Conservation (phyloP, 805 yeast species). For the Allodekkera sacchari region DNA sequence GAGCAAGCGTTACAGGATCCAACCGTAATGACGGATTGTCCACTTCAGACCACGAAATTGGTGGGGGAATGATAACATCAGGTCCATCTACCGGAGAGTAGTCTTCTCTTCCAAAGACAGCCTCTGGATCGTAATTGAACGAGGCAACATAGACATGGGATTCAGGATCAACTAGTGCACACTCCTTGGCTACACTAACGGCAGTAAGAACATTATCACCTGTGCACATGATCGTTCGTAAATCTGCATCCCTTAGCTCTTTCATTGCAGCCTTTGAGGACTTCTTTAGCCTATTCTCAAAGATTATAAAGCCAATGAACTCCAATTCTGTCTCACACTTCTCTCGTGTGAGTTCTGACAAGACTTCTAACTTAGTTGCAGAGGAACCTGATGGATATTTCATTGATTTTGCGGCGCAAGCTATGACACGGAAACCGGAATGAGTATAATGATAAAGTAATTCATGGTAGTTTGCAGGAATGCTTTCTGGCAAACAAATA, state of each 20-base stretch:
- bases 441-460: constrained; percentile 81
- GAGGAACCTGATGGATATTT: constrained; percentile 6
- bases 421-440: constrained; percentile 90
- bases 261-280: constrained; percentile 55
- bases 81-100: constrained; percentile 7
- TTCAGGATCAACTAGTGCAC: constrained; percentile 48
- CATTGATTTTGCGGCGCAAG: constrained; percentile 62
- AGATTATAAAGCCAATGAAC: constrained; percentile 83
- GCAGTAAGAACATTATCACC: constrained; percentile 97
- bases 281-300: constrained; percentile 82
- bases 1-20: constrained; percentile 56
- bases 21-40: constrained; percentile 46
- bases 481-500: constrained; percentile 60
- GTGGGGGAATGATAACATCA: constrained; percentile 8
- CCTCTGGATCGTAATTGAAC: constrained; percentile 28
- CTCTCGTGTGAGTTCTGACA: constrained; percentile 48
- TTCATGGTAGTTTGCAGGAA: constrained; percentile 71
- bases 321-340: constrained; percentile 60
- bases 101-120: constrained; percentile 4
- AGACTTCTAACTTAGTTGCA: constrained; percentile 35
- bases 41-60: constrained; percentile 61
- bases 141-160: constrained; percentile 54
- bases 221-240: constrained; percentile 92
- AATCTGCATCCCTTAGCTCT: constrained; percentile 54
- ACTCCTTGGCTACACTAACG: constrained; percentile 83